A percentile compares a stretch with the other conserved stretches of the same genome.
Evolutionary conservation across 2,329 filamentous ascomycete genomes (phyloP).

Genomic region (Penicillium sp.): DNA sequence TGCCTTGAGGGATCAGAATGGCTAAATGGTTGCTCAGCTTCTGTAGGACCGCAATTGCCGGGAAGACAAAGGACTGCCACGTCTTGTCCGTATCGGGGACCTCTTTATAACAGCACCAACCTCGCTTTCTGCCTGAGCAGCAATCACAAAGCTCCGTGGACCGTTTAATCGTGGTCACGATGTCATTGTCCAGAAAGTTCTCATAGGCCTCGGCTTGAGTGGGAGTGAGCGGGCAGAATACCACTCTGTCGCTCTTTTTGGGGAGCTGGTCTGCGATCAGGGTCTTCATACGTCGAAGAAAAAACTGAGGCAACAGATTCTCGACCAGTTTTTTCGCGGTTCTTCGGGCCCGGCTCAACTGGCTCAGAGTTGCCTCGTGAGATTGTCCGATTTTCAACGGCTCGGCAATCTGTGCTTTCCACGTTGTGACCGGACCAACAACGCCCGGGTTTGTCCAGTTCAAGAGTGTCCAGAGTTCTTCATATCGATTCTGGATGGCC

Average conservation of each 20-base stretch:
- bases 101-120: slow-evolving; percentile 69
- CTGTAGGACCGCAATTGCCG: slow-evolving; percentile 72
- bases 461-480: slow-evolving; percentile 90
- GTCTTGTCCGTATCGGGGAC: slow-evolving; percentile 54
- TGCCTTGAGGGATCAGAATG: slow-evolving; percentile 65
- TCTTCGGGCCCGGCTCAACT: slow-evolving; percentile 72
- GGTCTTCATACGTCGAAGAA: slow-evolving; percentile 86
- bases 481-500: slow-evolving; percentile 95
- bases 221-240: slow-evolving; percentile 86
- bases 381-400: slow-evolving; percentile 84
- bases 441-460: slow-evolving; percentile 91
- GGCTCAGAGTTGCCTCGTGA: slow-evolving; percentile 77
- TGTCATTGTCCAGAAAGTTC: slow-evolving; percentile 67
- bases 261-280: slow-evolving; percentile 88
- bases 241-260: slow-evolving; percentile 87
- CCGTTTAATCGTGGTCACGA: slow-evolving; percentile 62
- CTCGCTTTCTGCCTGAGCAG: slow-evolving; percentile 61
- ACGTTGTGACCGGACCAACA: slow-evolving; percentile 63
- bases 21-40: slow-evolving; percentile 92
- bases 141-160: slow-evolving; percentile 66
- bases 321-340: slow-evolving; percentile 80
- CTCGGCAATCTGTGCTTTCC: slow-evolving; percentile 70
- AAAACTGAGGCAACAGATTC: slow-evolving; percentile 83
- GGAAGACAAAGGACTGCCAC: slow-evolving; percentile 78
- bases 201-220: slow-evolving; percentile 78